Percentiles rank a stretch among this genome's conserved stretches.
Evolutionary conservation across 75 land plant genomes (phyloP).

Genomic region (Larix kaempferi): DNA sequence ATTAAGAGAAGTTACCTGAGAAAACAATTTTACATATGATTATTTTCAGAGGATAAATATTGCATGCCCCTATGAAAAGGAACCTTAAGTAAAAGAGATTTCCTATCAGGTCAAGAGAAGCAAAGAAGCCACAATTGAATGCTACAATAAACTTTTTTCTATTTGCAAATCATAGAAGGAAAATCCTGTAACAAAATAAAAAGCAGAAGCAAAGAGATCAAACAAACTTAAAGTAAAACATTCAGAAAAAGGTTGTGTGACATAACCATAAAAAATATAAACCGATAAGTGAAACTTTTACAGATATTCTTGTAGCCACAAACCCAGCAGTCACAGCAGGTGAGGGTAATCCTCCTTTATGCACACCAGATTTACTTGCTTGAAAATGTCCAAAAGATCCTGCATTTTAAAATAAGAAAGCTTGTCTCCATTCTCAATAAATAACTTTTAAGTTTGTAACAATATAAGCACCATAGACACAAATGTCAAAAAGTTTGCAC

Average conservation of each 20-base stretch:
- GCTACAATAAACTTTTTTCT: not conserved
- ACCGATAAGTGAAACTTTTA: constrained; percentile 20
- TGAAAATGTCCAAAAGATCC: constrained; percentile 99
- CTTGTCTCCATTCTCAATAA: too few relatives aligned
- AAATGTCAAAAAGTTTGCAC: too few relatives aligned
- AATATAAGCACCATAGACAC: too few relatives aligned
- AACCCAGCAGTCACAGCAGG: constrained; percentile 91
- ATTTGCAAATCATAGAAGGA: not conserved
- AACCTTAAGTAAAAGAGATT: not conserved
- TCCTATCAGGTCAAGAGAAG: not conserved
- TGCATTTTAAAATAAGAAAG: constrained; percentile 9
- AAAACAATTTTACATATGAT: not conserved
- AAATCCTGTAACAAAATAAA: not conserved
- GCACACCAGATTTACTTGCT: constrained; percentile 91
- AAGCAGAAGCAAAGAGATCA: not conserved
- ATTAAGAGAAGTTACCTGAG: constrained; percentile 86
- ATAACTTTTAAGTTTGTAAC: too few relatives aligned
- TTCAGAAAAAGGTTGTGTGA: not conserved
- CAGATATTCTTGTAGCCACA: constrained; percentile 97
- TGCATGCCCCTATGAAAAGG: not conserved
- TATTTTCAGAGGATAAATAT: not conserved
- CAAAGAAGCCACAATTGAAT: not conserved
- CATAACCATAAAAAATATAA: not conserved
- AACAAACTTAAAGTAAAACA: not conserved
- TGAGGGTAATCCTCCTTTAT: constrained; percentile 76